phyloP scores from a whole-genome alignment of 148 eudicot species.

The Fagopyrum esculentum region DNA sequence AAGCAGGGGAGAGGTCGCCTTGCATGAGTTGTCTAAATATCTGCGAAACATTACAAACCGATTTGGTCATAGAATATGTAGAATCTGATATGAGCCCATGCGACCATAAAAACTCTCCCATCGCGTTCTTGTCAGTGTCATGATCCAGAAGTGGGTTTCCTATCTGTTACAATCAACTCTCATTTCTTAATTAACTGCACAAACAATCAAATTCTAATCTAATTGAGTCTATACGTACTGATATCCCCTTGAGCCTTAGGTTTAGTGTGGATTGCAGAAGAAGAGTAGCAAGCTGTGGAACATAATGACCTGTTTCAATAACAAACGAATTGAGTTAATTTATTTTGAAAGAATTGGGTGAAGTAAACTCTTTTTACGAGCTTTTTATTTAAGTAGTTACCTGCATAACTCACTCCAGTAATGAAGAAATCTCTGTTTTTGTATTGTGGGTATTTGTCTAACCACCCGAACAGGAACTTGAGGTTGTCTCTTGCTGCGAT shows the following conservation, averaged over 20 bases:
- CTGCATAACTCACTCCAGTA: conserved; percentile 78
- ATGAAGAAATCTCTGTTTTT: conserved; percentile 43
- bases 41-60: conserved; percentile 56
- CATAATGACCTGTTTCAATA: conserved; percentile 1
- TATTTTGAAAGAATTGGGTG: conserved; percentile 39
- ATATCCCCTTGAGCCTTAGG: conserved; percentile 9
- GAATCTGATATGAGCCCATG: conserved; percentile 76
- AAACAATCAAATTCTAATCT: too few species aligned
- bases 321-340: conserved; percentile 29
- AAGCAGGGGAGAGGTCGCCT: conserved; percentile 28
- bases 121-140: conserved; percentile 56
- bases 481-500: neutral
- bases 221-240: neutral
- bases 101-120: conserved; percentile 64
- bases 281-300: conserved; percentile 10
- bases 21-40: conserved; percentile 39
- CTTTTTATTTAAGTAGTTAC: conserved; percentile 15
- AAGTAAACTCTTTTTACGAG: neutral
- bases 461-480: conserved; percentile 59
- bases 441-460: conserved; percentile 41
- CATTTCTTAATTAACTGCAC: neutral
- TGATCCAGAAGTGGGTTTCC: conserved; percentile 81
- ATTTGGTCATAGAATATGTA: conserved; percentile 34
- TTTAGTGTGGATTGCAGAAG: neutral
- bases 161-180: conserved; percentile 25